Percentiles rank a stretch among this genome's conserved stretches.
phyloP scores from a whole-genome alignment of 2,329 filamentous ascomycete species.

The Grosmannia huntii region DNA sequence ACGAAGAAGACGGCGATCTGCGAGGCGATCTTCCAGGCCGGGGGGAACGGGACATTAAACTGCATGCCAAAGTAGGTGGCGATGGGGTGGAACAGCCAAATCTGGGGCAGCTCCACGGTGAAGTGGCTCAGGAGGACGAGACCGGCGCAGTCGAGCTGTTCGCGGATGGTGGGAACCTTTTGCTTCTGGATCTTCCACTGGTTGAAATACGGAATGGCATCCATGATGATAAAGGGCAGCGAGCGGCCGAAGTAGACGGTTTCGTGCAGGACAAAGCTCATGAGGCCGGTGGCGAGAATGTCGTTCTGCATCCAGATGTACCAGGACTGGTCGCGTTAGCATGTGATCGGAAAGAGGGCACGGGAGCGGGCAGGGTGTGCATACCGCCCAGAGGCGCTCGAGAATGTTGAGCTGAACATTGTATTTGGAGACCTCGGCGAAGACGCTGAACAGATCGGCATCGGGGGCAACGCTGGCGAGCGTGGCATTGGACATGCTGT shows the following conservation, averaged over 20 bases:
- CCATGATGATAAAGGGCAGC: conserved; percentile 87
- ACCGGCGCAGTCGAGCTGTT: conserved; percentile 89
- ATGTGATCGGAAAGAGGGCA: not conserved
- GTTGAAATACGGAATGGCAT: conserved; percentile 74
- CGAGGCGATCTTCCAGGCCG: conserved; percentile 71
- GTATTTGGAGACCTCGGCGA: conserved; percentile 53
- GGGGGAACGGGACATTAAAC: conserved; percentile 81
- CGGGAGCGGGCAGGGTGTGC: conserved; percentile 16
- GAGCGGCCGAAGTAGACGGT: conserved; percentile 84
- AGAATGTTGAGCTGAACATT: conserved; percentile 78
- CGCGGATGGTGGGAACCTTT: conserved; percentile 84
- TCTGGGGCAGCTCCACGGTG: conserved; percentile 95
- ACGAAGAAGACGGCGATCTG: conserved; percentile 94
- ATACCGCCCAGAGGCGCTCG: conserved; percentile 79
- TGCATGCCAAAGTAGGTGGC: conserved; percentile 84
- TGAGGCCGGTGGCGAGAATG: conserved; percentile 86
- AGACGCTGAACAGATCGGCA: conserved; percentile 39
- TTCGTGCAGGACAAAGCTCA: conserved; percentile 96
- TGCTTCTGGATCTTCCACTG: conserved; percentile 86
- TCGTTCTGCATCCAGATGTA: conserved; percentile 99
- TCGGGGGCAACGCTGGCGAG: conserved; percentile 17
- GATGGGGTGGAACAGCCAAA: conserved; percentile 98
- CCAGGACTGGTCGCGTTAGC: conserved; percentile 47
- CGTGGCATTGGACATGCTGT: conserved; percentile 6
- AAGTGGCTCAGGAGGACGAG: conserved; percentile 92